Percentiles rank a stretch among this genome's conserved stretches.
phyloP scores from a whole-genome alignment of 768 basidiomycete species.

The Lentinula lateritia region DNA sequence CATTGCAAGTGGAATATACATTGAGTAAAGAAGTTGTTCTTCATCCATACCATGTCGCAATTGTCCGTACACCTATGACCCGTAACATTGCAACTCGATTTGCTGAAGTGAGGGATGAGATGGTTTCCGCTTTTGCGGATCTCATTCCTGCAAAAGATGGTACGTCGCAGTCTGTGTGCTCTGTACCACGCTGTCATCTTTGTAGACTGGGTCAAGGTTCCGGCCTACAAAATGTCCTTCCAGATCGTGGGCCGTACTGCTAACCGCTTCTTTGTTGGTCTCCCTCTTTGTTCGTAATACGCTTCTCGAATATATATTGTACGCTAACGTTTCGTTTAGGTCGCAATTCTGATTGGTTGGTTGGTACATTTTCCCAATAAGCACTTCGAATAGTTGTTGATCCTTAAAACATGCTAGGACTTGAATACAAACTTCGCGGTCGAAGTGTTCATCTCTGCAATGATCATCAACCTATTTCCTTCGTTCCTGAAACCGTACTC shows the following conservation, averaged over 20 bases:
- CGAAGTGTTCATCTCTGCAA: constrained; percentile 18
- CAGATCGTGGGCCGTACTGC: not conserved
- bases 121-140: not conserved
- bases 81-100: not conserved
- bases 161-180: not conserved
- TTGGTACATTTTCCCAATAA: not conserved
- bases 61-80: not conserved
- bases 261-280: not conserved
- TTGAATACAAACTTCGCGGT: constrained; percentile 21
- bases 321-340: not conserved
- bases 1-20: not conserved
- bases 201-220: not conserved
- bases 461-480: constrained; percentile 22
- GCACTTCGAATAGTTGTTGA: not conserved
- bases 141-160: not conserved
- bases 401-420: not conserved
- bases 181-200: not conserved
- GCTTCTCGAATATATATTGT: not conserved
- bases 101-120: not conserved
- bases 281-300: not conserved
- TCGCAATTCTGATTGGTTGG: constrained; percentile 2
- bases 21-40: not conserved
- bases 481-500: constrained; percentile 21
- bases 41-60: not conserved
- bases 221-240: not conserved